Conservation (phyloP, 192 early-diverging fungal species). For the Geosiphon pyriformis region DNA sequence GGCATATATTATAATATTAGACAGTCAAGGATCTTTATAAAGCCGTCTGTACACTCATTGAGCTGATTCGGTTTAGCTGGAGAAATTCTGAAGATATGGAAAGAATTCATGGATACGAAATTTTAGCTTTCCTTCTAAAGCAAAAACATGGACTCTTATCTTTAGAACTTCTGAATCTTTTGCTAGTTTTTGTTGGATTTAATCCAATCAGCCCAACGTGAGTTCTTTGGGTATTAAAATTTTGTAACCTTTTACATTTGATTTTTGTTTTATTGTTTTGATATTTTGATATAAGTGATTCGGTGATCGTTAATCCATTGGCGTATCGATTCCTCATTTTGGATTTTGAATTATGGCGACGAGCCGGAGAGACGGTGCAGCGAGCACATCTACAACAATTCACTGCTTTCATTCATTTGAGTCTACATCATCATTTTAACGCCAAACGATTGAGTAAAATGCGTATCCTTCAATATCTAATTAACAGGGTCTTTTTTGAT, state of each 20-base stretch:
- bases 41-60: constrained; percentile 49
- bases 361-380: constrained; percentile 49
- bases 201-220: constrained; percentile 45
- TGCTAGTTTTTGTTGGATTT: constrained; percentile 60
- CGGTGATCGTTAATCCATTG: constrained; percentile 58
- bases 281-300: constrained; percentile 41
- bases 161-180: constrained; percentile 49
- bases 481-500: neutral
- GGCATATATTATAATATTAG: constrained; percentile 17
- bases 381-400: constrained; percentile 57
- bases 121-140: constrained; percentile 57
- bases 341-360: constrained; percentile 66
- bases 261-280: constrained; percentile 14
- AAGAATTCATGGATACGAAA: constrained; percentile 58
- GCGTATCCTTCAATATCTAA: constrained; percentile 36
- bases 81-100: constrained; percentile 71
- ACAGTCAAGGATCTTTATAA: constrained; percentile 46
- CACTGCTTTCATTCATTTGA: constrained; percentile 49
- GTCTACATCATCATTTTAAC: constrained; percentile 51
- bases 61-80: constrained; percentile 59
- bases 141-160: constrained; percentile 57
- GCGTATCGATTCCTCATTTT: constrained; percentile 59
- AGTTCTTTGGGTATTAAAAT: constrained; percentile 15
- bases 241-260: constrained; percentile 3
- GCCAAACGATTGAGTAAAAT: constrained; percentile 51